phyloP scores from a whole-genome alignment of 2,329 filamentous ascomycete species.

The Neurospora sp. region DNA sequence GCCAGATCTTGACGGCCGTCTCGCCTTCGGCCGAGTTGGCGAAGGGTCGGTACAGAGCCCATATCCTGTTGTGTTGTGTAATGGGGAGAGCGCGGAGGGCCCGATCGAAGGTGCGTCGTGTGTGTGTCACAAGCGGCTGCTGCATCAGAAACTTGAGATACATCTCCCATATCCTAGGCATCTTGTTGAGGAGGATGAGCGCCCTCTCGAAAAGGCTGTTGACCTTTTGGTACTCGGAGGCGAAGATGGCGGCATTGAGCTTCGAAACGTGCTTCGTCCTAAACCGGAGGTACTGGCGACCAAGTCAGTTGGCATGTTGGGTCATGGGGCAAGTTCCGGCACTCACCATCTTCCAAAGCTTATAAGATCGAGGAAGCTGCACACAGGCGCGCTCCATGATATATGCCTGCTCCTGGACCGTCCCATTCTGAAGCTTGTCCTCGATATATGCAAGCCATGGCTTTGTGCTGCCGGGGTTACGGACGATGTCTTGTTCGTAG shows the following conservation, averaged over 20 bases:
- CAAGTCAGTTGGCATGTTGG: slow-evolving; percentile 10
- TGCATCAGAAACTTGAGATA: slow-evolving; percentile 84
- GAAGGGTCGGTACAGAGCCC: slow-evolving; percentile 84
- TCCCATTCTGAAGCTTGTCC: slow-evolving; percentile 83
- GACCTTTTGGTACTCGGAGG: slow-evolving; percentile 80
- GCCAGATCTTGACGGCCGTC: slow-evolving; percentile 89
- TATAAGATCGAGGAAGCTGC: slow-evolving; percentile 89
- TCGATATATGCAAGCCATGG: slow-evolving; percentile 93
- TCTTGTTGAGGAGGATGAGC: slow-evolving; percentile 91
- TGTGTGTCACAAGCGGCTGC: slow-evolving; percentile 84
- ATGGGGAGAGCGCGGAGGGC: slow-evolving; percentile 85
- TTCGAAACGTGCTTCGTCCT: slow-evolving; percentile 71
- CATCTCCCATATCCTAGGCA: slow-evolving; percentile 98
- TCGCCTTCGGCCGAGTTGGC: slow-evolving; percentile 83
- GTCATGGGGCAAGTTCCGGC: slow-evolving; percentile 2
- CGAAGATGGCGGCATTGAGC: slow-evolving; percentile 73
- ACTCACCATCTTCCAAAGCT: slow-evolving; percentile 87
- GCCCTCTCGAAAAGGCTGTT: slow-evolving; percentile 91
- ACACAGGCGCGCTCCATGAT: slow-evolving; percentile 85
- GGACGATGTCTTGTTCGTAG: slow-evolving; percentile 92
- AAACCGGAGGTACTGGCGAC: slow-evolving; percentile 67
- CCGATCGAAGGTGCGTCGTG: slow-evolving; percentile 81
- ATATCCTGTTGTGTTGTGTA: slow-evolving; percentile 92
- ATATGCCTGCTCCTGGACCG: slow-evolving; percentile 71
- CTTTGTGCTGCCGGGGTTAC: slow-evolving; percentile 75